Evolutionary conservation across 345 rosid genomes (phyloP), one percentile per base, ranked within the genome.

Genomic region (Eucalyptus tenuipes): DNA sequence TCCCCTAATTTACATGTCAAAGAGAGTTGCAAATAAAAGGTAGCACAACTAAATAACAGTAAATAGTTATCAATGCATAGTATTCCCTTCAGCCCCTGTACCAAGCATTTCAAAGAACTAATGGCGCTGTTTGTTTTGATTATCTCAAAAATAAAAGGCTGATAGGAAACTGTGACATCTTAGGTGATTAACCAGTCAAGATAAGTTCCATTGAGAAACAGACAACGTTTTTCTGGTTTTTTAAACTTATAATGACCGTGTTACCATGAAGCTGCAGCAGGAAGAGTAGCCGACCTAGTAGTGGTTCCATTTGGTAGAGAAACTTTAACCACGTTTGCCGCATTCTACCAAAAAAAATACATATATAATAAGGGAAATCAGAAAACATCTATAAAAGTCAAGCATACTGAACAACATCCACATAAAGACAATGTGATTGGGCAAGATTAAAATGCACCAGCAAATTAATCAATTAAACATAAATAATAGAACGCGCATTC

Each of bases 241-340:
- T 75, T 75, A 75, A 40, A 75, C 82, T 75, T 75, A 37, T 40
- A 75, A 75, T 37, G 47, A 75, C 82, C 4, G 8, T 15, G 4
- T 89, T 94, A 96, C 99, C 99, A 97, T 88, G 99, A 93, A 11
- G 99, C 97, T 87, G 97, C 98, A 71, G 97, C 96, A 90, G 99
- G 99, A 88, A 97, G 98, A 68, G 93, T 93, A 47, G 90, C 86
- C 13, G 96, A 90, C 93, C 94, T 93, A 86, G 92, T 88, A 75
- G 92, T 86, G 91, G 93, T 94, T 90, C 95, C 96, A 91, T 93
- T 93, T 88, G 97, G 95, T 42, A 95, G 94, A 82, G 98, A 93
- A 90, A 86, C 92, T 91, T 90, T 95, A 86, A 90, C 86, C 24
- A 89, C 88, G 44, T 86, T 91, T 48, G 90, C 52, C 40, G 92